phyloP scores from a whole-genome alignment of 2,329 filamentous ascomycete species.

The Microthyrium microscopicum region DNA sequence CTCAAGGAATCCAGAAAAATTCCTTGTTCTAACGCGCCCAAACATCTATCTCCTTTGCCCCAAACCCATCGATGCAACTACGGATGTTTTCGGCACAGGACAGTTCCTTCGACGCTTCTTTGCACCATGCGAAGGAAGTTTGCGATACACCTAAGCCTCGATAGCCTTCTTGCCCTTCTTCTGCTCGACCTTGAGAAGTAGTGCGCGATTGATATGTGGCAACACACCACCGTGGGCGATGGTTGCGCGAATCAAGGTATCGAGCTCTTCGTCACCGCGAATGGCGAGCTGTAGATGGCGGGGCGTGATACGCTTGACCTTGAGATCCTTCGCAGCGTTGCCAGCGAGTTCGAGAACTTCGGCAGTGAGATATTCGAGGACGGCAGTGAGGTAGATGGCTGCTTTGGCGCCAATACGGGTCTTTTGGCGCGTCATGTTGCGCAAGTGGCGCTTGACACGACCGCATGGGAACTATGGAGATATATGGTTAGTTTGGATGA shows the following conservation, averaged over 20 bases:
- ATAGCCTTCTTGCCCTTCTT: conserved; percentile 68
- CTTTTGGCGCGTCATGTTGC: conserved; percentile 98
- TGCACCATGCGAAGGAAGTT: no score
- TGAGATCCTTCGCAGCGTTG: conserved; percentile 97
- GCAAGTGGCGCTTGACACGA: conserved; percentile 99
- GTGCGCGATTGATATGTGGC: conserved; percentile 94
- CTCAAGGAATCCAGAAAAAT: no score
- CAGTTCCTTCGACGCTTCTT: no score
- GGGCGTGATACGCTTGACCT: conserved; percentile 98
- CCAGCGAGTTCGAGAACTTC: conserved; percentile 96
- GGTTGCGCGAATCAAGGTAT: conserved; percentile 91
- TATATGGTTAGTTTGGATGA: no score
- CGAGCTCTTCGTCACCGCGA: conserved; percentile 93
- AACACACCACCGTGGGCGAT: conserved; percentile 97
- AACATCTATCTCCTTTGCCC: no score
- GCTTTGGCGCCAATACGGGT: conserved; percentile 99
- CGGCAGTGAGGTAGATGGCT: conserved; percentile 93
- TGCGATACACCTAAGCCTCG: conserved; percentile 20
- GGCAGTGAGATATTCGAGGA: conserved; percentile 93
- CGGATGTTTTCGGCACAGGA: no score
- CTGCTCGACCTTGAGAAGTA: conserved; percentile 90
- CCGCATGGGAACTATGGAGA: conserved; percentile 78
- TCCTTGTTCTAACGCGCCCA: no score
- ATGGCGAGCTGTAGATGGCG: conserved; percentile 96
- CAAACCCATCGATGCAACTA: no score